Base-by-base conservation (phyloP, 768 basidiomycete species). In the Boletus insuetus region DNA sequence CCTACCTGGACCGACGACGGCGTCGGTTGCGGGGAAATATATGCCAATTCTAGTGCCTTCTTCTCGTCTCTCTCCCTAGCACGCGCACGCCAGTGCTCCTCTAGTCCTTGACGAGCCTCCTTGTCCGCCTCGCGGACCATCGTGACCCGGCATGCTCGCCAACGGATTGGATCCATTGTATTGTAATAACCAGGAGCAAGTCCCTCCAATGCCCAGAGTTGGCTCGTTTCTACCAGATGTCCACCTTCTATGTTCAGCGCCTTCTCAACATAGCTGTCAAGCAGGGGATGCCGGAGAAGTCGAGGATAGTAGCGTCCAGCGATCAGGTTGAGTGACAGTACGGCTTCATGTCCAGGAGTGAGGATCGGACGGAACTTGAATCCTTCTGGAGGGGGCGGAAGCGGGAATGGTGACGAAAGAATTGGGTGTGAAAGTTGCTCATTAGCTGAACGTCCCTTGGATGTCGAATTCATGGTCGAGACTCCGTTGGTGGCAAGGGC, bases 261-360 rank as follows among this genome's bases (percentile, higher is more conserved):
- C 16, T 72, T 62, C 31, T 72, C 63, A 4, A 87, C 63, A 20
- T 60, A 61, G 5, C 72, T 67, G 13, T 68, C 69, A 19, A 91
- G 70, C 35, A 85, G 73, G 1, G 87, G 87, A 63, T 91, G 88
- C 20, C 74, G 64, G 22, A 91, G 76, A 35, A 94, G 75, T 7
- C 77, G 73, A 6, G 91, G 87, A 65, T 94, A 94, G 67, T 94
- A 94, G 52, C 92, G 78, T 32, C 92, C 92, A 32, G 83, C 83
- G 56, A 94, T 77, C 45, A 91, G 74, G 35, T 83, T 81, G 40
- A 92, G 75, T 3, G 83, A 83, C n/a, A 91, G 58, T 19, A 87
- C 79, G 16, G 79, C 79, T 69, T 92, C 89, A 55, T 80, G 68
- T 0, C 81, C 86, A 8, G 82, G 74, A 3, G 75, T 64, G 14